Evolutionary conservation across 176 grass and related monocot species (phyloP).

Genomic region (Oryza nivara): DNA sequence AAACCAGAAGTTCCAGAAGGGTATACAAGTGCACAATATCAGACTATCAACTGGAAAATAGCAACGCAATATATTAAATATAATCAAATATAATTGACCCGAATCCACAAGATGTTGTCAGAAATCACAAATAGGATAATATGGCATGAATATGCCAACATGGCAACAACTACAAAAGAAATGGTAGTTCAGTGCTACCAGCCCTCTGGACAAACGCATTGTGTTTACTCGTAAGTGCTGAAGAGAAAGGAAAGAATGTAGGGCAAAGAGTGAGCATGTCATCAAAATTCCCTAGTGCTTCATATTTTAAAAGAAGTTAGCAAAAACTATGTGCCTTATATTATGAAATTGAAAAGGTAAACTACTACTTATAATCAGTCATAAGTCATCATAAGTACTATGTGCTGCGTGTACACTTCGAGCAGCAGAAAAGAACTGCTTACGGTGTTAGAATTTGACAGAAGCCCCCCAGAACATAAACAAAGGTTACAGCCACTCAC

Average conservation of each 20-base stretch:
- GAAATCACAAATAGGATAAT: background rate
- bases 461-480: background rate
- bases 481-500: background rate
- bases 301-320: background rate
- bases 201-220: background rate
- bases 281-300: background rate
- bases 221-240: background rate
- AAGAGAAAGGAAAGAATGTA: background rate
- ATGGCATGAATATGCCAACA: background rate
- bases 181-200: background rate
- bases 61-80: conserved; percentile 1
- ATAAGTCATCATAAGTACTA: background rate
- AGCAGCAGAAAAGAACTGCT: background rate
- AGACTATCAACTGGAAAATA: background rate
- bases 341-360: background rate
- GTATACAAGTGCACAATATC: background rate
- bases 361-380: background rate
- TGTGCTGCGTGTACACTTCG: background rate
- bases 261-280: background rate
- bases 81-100: background rate
- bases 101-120: background rate
- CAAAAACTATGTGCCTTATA: background rate
- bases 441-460: background rate
- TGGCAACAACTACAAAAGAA: background rate
- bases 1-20: background rate